These are phyloP conservation scores for Abrus precatorius DNA, from an alignment of 306 rosid species.

Conservation along the genomic window DNA sequence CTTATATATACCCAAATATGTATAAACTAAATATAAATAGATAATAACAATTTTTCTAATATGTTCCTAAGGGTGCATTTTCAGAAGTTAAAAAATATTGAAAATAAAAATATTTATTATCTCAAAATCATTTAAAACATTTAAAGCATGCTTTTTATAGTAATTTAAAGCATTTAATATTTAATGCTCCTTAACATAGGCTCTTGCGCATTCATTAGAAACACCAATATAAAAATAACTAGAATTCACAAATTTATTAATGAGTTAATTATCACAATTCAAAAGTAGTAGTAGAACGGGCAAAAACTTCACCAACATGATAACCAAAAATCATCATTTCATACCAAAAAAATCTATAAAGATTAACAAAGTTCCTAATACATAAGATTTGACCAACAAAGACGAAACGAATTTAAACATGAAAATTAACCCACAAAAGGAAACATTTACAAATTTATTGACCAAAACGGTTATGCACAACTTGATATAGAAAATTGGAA, in stretches of 20 bases:
- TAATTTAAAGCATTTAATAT: no score
- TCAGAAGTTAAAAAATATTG: no score
- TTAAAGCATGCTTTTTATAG: no score
- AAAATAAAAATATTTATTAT: no score
- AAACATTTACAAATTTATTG: not conserved
- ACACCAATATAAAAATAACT: slow-evolving; percentile 6
- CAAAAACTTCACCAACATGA: not conserved
- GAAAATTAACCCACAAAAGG: not conserved
- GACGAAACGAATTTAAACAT: not conserved
- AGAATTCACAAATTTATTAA: not conserved
- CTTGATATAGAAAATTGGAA: slow-evolving; percentile 16
- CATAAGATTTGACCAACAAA: not conserved
- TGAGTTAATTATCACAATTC: not conserved
- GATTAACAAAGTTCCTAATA: not conserved
- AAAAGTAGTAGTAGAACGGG: slow-evolving; percentile 21
- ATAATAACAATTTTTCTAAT: no score
- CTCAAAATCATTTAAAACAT: no score
- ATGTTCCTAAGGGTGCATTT: no score
- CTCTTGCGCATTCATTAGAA: no score
- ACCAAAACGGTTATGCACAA: not conserved
- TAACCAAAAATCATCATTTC: not conserved
- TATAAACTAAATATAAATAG: not conserved
- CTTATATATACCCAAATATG: not conserved
- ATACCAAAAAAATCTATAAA: not conserved
- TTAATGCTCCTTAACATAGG: no score